phyloP scores from a whole-genome alignment of 2,329 filamentous ascomycete species.

The Corniculantispora saksenae region DNA sequence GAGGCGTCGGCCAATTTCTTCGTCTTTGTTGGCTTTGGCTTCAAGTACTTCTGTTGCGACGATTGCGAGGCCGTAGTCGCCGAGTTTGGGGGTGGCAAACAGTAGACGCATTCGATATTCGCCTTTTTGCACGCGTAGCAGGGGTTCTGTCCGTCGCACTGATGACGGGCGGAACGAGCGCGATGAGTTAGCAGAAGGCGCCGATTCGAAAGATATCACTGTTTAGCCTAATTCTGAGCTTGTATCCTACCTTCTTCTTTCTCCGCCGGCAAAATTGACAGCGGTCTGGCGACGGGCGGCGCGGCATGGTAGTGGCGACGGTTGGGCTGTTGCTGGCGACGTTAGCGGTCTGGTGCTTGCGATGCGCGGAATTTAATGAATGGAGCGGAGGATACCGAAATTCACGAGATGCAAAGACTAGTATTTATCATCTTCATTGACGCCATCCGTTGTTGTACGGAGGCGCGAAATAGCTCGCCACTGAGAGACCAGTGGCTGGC shows the following conservation, averaged over 20 bases:
- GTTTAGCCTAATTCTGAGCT: background rate
- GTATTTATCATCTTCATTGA: background rate
- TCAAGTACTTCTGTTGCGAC: background rate
- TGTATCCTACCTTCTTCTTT: background rate
- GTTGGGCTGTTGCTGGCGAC: background rate
- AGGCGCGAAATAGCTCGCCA: background rate
- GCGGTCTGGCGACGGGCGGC: background rate
- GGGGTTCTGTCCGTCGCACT: constrained; percentile 3
- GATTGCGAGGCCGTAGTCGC: background rate
- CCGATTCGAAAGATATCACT: background rate
- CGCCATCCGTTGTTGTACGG: background rate
- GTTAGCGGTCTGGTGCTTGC: background rate
- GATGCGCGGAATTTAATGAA: background rate
- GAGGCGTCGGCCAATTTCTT: background rate
- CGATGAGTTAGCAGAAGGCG: background rate
- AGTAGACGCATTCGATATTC: constrained; percentile 3
- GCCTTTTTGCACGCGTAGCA: constrained; percentile 1
- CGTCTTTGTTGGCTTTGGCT: background rate
- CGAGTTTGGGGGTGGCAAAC: background rate
- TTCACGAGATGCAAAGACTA: background rate
- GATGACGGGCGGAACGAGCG: background rate
- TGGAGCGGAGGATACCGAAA: background rate
- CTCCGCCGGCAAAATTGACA: constrained; percentile 8
- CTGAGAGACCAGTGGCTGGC: background rate
- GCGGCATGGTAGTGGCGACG: background rate